phyloP scores from a whole-genome alignment of 495 filamentous ascomycete species.

The Tetracladium setigerum region DNA sequence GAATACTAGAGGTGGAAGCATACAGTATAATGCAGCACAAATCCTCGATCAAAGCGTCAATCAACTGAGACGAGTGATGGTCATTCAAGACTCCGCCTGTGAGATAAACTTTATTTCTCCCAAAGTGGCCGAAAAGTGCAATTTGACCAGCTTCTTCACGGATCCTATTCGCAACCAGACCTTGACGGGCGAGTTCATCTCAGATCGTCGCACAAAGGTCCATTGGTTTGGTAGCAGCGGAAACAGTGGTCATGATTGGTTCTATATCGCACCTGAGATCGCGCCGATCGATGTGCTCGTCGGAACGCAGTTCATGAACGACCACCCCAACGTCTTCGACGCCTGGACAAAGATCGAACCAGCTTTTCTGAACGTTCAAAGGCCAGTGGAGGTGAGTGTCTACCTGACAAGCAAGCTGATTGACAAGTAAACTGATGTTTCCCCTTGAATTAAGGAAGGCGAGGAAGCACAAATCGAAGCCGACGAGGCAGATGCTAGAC shows the following conservation, averaged over 20 bases:
- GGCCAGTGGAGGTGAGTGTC: background rate
- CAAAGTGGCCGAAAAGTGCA: background rate
- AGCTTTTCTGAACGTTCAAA: background rate
- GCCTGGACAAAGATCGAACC: background rate
- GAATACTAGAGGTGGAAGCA: too few relatives aligned
- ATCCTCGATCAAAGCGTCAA: background rate
- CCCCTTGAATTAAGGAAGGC: background rate
- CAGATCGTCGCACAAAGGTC: background rate
- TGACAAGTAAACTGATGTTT: too few relatives aligned
- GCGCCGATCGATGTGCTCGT: background rate
- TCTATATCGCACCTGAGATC: conserved; percentile 2
- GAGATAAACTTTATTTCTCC: background rate
- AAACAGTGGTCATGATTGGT: background rate
- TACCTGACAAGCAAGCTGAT: background rate
- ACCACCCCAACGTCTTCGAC: background rate
- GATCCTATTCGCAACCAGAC: too few relatives aligned
- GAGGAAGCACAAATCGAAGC: background rate
- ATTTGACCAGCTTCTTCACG: too few relatives aligned
- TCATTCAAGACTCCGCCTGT: background rate
- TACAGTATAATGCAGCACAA: background rate
- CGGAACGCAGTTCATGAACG: background rate
- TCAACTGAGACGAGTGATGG: background rate
- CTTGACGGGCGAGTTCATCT: too few relatives aligned
- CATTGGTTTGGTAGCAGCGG: background rate
- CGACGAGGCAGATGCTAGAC: background rate